Percentiles rank a stretch among this genome's conserved stretches.
These are phyloP conservation scores for Verbascum thapsus DNA, from an alignment of 257 asterid genomes.

Conservation along the genomic window DNA sequence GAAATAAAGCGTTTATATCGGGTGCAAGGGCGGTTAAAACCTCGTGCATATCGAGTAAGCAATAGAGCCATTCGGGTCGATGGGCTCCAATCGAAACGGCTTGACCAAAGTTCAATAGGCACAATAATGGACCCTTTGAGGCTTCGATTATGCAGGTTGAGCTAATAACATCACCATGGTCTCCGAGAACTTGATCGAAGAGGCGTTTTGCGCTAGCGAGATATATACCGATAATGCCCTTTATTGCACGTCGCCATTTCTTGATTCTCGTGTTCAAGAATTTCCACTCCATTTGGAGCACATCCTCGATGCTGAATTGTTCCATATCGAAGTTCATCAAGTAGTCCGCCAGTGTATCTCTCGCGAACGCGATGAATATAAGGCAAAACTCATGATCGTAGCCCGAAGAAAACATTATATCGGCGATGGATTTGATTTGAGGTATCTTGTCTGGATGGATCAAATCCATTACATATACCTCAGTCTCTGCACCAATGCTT, in stretches of 20 bases:
- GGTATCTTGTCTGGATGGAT: constrained; percentile 58
- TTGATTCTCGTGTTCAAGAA: constrained; percentile 45
- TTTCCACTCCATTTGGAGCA: constrained; percentile 66
- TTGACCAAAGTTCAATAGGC: constrained; percentile 62
- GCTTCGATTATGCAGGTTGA: constrained; percentile 52
- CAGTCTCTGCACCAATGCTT: constrained; percentile 43
- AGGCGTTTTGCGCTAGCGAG: constrained; percentile 47
- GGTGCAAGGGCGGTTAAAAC: constrained; percentile 38
- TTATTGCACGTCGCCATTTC: constrained; percentile 57
- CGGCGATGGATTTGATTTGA: constrained; percentile 52
- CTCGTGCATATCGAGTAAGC: constrained; percentile 70
- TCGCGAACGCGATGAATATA: constrained; percentile 54
- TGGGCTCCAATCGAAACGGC: constrained; percentile 60
- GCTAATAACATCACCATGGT: constrained; percentile 32
- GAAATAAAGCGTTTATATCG: constrained; percentile 44
- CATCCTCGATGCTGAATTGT: constrained; percentile 61
- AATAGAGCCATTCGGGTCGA: constrained; percentile 57
- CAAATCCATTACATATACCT: constrained; percentile 50
- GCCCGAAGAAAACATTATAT: constrained; percentile 50
- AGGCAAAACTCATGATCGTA: constrained; percentile 51
- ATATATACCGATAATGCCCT: constrained; percentile 40
- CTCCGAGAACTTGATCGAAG: constrained; percentile 54
- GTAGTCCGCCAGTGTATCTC: constrained; percentile 43
- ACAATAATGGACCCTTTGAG: constrained; percentile 45
- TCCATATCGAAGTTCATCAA: constrained; percentile 39